A percentile compares a stretch with the other conserved stretches of the same genome.
Evolutionary conservation across 2,329 filamentous ascomycete species (phyloP).

Genomic region (Sarocladium kiliense): DNA sequence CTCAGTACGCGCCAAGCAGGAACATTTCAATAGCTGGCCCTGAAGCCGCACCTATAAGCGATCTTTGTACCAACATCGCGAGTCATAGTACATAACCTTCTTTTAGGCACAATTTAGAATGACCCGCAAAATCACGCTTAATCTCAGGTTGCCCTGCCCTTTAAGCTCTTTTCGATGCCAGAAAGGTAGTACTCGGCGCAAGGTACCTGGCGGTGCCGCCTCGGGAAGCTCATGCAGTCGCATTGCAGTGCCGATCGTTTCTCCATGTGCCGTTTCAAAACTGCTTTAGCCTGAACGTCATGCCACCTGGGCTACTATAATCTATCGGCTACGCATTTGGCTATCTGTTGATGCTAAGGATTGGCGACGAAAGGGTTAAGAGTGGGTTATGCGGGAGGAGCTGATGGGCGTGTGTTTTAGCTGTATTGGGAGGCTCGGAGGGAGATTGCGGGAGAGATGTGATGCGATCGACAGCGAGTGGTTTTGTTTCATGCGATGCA

Average conservation of each 20-base stretch:
- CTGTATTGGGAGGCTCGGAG: background rate
- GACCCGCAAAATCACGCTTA: background rate
- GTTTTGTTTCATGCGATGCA: too few species aligned
- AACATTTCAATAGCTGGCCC: too few species aligned
- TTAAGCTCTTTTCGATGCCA: too few species aligned
- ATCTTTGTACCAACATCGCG: too few species aligned
- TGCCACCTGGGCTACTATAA: background rate
- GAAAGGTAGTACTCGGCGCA: background rate
- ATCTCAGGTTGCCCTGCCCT: too few species aligned
- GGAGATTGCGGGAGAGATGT: background rate
- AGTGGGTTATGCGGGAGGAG: background rate
- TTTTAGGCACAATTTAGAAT: background rate
- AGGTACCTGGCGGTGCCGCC: background rate
- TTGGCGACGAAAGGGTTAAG: background rate
- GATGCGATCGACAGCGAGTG: background rate
- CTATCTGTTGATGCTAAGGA: too few species aligned
- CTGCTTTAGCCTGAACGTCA: background rate
- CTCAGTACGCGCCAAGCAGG: too few species aligned
- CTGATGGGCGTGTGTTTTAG: background rate
- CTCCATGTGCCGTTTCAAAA: background rate
- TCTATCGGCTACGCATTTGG: too few species aligned
- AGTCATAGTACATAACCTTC: too few species aligned
- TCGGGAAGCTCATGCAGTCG: background rate
- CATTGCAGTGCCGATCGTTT: constrained; percentile 4
- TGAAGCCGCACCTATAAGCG: too few species aligned